Evolutionary conservation across 139 green algal species (phyloP).

Genomic region (Dunaliella primolecta): DNA sequence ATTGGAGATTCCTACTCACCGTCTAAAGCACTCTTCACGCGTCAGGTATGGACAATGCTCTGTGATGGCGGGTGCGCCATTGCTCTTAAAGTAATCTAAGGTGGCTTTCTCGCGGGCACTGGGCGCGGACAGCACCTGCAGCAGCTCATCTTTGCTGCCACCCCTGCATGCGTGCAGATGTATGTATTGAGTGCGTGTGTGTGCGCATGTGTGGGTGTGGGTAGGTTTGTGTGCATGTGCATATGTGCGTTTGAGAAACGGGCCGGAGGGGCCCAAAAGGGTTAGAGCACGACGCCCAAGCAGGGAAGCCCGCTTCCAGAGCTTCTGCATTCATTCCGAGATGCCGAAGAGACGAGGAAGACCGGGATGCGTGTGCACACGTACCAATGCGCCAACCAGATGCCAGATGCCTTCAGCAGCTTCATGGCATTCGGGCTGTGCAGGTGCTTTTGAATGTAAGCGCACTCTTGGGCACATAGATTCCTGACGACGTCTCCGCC

Average conservation of each 20-base stretch:
- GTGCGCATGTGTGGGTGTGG: neutral
- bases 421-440: too few species aligned
- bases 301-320: too few species aligned
- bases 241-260: neutral
- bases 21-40: constrained; percentile 70
- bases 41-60: constrained; percentile 78
- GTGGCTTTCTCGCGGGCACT: constrained; percentile 61
- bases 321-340: too few species aligned
- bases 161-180: neutral
- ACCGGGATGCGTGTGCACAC: too few species aligned
- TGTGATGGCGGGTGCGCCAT: constrained; percentile 54
- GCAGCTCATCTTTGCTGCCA: constrained; percentile 50
- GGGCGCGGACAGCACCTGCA: constrained; percentile 69
- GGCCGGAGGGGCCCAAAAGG: neutral
- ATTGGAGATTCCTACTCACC: neutral
- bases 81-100: constrained; percentile 69
- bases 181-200: neutral
- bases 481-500: too few species aligned
- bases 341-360: too few species aligned
- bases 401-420: too few species aligned
- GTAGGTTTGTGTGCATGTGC: neutral
- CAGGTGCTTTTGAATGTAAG: too few species aligned
- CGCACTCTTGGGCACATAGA: too few species aligned
- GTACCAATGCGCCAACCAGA: too few species aligned
- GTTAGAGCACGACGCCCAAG: neutral